These are phyloP conservation scores for Xylariales sp. DNA, from an alignment of 2,329 filamentous ascomycete species.

Conservation along the genomic window DNA sequence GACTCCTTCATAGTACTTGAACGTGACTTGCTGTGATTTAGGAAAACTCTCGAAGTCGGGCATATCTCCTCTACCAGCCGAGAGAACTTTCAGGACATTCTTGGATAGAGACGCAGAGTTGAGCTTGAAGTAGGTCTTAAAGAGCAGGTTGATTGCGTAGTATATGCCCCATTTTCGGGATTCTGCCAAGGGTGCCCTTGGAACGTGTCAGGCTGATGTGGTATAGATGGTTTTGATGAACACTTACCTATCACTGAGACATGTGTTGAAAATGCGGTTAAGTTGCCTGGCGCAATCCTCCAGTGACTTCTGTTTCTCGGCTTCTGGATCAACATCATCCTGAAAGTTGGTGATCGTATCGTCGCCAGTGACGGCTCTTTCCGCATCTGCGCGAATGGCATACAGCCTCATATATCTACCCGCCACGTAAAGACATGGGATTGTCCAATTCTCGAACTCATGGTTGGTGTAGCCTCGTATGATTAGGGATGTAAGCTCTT, in stretches of 20 bases:
- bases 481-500: slow-evolving; percentile 71
- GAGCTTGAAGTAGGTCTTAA: slow-evolving; percentile 97
- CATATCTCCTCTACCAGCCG: slow-evolving; percentile 74
- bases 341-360: slow-evolving; percentile 50
- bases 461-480: slow-evolving; percentile 76
- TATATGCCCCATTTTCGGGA: slow-evolving; percentile 98
- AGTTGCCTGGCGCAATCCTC: slow-evolving; percentile 88
- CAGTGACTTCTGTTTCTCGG: slow-evolving; percentile 76
- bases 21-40: slow-evolving; percentile 86
- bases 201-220: background rate
- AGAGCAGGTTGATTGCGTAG: slow-evolving; percentile 87
- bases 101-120: slow-evolving; percentile 87
- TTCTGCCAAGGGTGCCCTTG: slow-evolving; percentile 74
- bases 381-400: slow-evolving; percentile 85
- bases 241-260: slow-evolving; percentile 78
- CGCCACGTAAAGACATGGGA: slow-evolving; percentile 83
- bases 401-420: slow-evolving; percentile 84
- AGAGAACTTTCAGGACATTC: slow-evolving; percentile 80
- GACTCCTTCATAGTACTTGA: slow-evolving; percentile 93
- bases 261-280: slow-evolving; percentile 88
- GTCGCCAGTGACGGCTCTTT: slow-evolving; percentile 41
- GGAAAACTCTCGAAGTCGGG: slow-evolving; percentile 77
- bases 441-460: slow-evolving; percentile 82
- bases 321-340: slow-evolving; percentile 76
- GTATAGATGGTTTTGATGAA: background rate